phyloP scores from a whole-genome alignment of 2,329 filamentous ascomycete genomes.

The Botrytis deweyae region DNA sequence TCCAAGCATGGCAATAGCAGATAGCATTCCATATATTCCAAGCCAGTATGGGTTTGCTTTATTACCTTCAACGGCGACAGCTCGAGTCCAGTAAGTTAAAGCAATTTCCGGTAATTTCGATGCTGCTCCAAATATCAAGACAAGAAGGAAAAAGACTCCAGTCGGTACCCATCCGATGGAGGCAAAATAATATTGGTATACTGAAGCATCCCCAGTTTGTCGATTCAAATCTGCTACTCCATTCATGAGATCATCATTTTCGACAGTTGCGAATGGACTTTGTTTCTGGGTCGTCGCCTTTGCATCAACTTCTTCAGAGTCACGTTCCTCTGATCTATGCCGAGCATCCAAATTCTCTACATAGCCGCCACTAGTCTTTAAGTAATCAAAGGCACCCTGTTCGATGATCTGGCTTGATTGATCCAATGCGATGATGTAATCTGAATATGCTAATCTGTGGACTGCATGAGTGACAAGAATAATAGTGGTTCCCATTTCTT shows the following conservation, averaged over 20 bases:
- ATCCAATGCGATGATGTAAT: slow-evolving; percentile 44
- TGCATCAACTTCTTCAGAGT: not conserved
- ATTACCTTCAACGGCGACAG: slow-evolving; percentile 16
- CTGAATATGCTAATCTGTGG: slow-evolving; percentile 40
- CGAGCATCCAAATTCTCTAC: slow-evolving; percentile 27
- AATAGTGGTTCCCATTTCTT: slow-evolving; percentile 39
- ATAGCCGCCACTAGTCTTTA: slow-evolving; percentile 34
- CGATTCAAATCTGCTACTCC: slow-evolving; percentile 3
- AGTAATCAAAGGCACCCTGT: slow-evolving; percentile 42
- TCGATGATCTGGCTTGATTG: slow-evolving; percentile 38
- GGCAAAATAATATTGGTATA: slow-evolving; percentile 37
- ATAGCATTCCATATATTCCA: slow-evolving; percentile 15
- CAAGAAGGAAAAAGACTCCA: slow-evolving; percentile 17
- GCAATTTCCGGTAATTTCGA: slow-evolving; percentile 29
- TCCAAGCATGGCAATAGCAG: slow-evolving; percentile 12
- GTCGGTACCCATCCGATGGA: slow-evolving; percentile 30
- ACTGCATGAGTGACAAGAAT: slow-evolving; percentile 42
- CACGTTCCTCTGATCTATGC: slow-evolving; percentile 18
- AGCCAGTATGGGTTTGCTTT: slow-evolving; percentile 15
- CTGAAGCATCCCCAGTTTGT: slow-evolving; percentile 32
- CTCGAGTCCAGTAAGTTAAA: slow-evolving; percentile 24
- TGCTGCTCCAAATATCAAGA: slow-evolving; percentile 22
- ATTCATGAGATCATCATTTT: slow-evolving; percentile 14
- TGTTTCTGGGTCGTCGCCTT: not conserved
- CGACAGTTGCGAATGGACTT: not conserved